Evolutionary conservation across 2,329 filamentous ascomycete species (phyloP).

Genomic region (Stagonosporopsis tanaceti): DNA sequence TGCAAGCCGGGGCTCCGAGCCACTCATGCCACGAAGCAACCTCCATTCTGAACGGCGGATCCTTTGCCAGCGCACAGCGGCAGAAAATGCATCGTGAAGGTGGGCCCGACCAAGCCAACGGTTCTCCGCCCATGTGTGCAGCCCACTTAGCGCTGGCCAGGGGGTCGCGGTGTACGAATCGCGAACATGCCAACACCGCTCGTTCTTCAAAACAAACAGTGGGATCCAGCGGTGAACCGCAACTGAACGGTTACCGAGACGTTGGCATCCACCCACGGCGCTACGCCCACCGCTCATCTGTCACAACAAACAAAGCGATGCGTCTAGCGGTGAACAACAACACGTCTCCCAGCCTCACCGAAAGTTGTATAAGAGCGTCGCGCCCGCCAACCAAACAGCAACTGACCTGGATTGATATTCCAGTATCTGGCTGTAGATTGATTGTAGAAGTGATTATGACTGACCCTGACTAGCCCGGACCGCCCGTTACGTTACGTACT

Average conservation of each 20-base stretch:
- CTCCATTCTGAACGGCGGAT: conserved; percentile 17
- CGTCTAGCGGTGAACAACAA: conserved; percentile 18
- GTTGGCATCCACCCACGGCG: conserved; percentile 13
- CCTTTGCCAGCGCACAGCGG: conserved; percentile 22
- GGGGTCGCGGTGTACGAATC: conserved; percentile 14
- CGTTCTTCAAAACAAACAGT: conserved; percentile 22
- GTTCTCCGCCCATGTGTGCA: conserved; percentile 15
- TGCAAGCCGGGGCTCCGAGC: conserved; percentile 5
- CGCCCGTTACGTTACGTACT: not conserved
- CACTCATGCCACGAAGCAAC: conserved; percentile 11
- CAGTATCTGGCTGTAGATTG: not conserved
- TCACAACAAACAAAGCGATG: conserved; percentile 18
- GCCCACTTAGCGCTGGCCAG: conserved; percentile 13
- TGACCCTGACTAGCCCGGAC: not conserved
- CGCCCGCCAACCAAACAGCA: not conserved
- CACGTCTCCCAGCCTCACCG: conserved; percentile 8
- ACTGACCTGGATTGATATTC: not conserved
- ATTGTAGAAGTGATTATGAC: not conserved
- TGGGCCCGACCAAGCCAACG: conserved; percentile 18
- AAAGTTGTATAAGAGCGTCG: conserved; percentile 10
- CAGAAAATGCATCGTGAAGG: conserved; percentile 16
- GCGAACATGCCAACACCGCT: conserved; percentile 22
- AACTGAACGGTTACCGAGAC: conserved; percentile 20
- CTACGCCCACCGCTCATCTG: conserved; percentile 21
- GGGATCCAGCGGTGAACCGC: conserved; percentile 22